These are phyloP conservation scores for Artemisia annua DNA, from an alignment of 129 eudicot species.

Conservation along the genomic window DNA sequence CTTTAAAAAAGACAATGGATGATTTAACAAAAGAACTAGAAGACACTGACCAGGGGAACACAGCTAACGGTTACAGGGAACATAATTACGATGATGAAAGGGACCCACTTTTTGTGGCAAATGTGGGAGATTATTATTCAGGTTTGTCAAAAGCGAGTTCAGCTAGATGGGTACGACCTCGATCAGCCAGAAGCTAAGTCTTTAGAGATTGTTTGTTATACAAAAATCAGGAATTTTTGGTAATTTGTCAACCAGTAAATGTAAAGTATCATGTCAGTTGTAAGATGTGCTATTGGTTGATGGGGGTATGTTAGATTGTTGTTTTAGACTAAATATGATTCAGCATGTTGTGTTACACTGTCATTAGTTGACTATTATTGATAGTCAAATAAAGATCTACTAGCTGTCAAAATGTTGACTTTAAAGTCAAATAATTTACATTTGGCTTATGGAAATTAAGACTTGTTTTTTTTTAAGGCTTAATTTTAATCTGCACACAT, in stretches of 20 bases:
- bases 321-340: background rate
- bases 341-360: slow-evolving; percentile 10
- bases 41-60: slow-evolving; percentile 44
- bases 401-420: background rate
- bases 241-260: slow-evolving; percentile 16
- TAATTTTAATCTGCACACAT: too few relatives aligned
- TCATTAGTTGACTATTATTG: slow-evolving; percentile 12
- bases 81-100: slow-evolving; percentile 53
- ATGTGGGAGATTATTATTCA: slow-evolving; percentile 76
- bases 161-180: slow-evolving; percentile 65
- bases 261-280: slow-evolving; percentile 17
- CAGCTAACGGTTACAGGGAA: slow-evolving; percentile 26
- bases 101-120: slow-evolving; percentile 94
- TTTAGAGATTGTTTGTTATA: background rate
- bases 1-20: slow-evolving; percentile 77
- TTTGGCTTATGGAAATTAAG: too few relatives aligned
- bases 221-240: background rate
- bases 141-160: slow-evolving; percentile 54
- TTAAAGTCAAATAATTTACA: too few relatives aligned
- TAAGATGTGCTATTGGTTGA: slow-evolving; percentile 13
- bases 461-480: too few relatives aligned
- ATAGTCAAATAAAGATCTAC: background rate
- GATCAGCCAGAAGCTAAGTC: slow-evolving; percentile 38
- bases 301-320: slow-evolving; percentile 11
- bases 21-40: slow-evolving; percentile 80